Conservation (phyloP, 768 basidiomycete species). For the Suillus lakei region DNA sequence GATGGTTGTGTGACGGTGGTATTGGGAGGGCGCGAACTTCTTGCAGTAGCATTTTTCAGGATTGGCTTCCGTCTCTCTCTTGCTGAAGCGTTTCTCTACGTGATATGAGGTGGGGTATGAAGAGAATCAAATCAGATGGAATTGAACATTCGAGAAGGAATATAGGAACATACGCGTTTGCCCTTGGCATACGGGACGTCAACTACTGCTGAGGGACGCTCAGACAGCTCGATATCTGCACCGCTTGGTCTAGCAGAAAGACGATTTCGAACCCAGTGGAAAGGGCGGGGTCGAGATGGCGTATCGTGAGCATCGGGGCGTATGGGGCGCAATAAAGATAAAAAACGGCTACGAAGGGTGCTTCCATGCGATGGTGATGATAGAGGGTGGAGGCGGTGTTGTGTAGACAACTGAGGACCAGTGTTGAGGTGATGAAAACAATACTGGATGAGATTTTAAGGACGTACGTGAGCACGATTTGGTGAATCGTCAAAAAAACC, state of each 20-base stretch:
- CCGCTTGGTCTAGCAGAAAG: background rate
- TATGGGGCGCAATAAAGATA: background rate
- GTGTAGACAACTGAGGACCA: background rate
- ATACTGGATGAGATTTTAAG: background rate
- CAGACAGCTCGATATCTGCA: background rate
- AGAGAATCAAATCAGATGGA: background rate
- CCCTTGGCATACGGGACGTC: background rate
- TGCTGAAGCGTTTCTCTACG: background rate
- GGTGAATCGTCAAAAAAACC: background rate
- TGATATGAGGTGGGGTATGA: background rate
- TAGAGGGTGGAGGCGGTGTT: background rate
- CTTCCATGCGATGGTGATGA: background rate
- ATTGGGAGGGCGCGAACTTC: background rate
- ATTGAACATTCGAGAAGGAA: background rate
- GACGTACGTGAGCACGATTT: background rate
- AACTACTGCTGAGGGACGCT: background rate
- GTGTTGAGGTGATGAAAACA: background rate
- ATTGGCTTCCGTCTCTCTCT: background rate
- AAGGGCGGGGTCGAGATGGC: background rate
- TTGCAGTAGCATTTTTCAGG: too few species aligned
- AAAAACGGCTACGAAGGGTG: background rate
- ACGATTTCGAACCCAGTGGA: background rate
- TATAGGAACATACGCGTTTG: background rate
- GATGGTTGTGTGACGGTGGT: too few species aligned
- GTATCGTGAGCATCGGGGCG: background rate